These are phyloP conservation scores for Candida sp. DNA, from an alignment of 1,139 yeast species.

Conservation along the genomic window DNA sequence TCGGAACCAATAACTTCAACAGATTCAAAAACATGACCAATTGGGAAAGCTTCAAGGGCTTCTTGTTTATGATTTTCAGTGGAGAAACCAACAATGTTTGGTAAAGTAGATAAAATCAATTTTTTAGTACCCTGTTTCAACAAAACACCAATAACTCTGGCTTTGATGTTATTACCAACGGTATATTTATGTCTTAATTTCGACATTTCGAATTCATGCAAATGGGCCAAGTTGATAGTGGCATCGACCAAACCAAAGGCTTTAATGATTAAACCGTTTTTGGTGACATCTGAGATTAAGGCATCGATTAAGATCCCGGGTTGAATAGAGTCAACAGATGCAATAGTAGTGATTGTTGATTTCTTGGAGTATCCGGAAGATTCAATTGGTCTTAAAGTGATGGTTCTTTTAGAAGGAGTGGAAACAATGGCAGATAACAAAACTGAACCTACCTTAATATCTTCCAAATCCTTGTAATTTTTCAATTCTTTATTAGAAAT, in stretches of 20 bases:
- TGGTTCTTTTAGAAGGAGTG: conserved; percentile 53
- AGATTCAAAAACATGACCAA: conserved; percentile 67
- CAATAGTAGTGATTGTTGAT: conserved; percentile 48
- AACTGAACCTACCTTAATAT: conserved; percentile 39
- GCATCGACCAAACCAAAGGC: conserved; percentile 76
- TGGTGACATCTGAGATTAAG: conserved; percentile 54
- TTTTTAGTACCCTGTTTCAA: conserved; percentile 55
- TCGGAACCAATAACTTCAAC: conserved; percentile 60
- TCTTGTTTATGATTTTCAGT: conserved; percentile 9
- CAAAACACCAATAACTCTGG: conserved; percentile 67
- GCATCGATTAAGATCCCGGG: conserved; percentile 87
- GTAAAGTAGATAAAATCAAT: conserved; percentile 61
- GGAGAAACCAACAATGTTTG: conserved; percentile 43
- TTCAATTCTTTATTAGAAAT: conserved; percentile 65
- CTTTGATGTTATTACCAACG: conserved; percentile 63
- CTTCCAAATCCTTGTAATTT: conserved; percentile 15
- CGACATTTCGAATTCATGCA: conserved; percentile 45
- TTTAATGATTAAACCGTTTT: conserved; percentile 63
- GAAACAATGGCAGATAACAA: conserved; percentile 45
- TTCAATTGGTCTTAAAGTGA: conserved; percentile 50
- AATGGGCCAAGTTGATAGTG: conserved; percentile 66
- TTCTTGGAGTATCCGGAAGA: conserved; percentile 31
- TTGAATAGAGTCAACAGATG: conserved; percentile 72
- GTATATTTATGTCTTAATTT: conserved; percentile 60
- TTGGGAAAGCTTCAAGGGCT: conserved; percentile 68